Evolutionary conservation across 495 filamentous ascomycete genomes (phyloP), one percentile per base, ranked within the genome.

Genomic region (Aspergillus affinis): DNA sequence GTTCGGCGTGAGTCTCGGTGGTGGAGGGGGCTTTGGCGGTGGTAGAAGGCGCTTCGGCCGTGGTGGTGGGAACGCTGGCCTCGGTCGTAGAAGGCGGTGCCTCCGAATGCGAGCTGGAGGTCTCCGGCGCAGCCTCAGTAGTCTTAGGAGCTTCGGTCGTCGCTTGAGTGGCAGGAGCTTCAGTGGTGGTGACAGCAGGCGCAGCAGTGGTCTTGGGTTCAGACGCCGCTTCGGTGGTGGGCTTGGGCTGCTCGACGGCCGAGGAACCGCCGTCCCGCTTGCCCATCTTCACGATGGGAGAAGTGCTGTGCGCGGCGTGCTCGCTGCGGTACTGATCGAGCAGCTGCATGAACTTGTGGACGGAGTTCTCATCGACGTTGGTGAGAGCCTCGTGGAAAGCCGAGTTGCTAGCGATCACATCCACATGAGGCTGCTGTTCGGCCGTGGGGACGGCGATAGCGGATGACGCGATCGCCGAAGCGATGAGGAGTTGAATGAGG

Each of bases 271-370:
- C 71, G 60, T 82, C 80, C 27, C 67, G 67, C 66, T 80, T 69
- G 54, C 83, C 69, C 51, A 76, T 78, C 68, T 82, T 73, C 30
- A 78, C 71, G 52, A 79, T 80, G 26, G 65, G 68, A 46, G 71
- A 70, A 65, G 82, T 78, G 68, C 74, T 75, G 19, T 61, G 68
- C 61, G 77, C 83, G 65, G 82, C 74, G 62, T 49, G 47, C 47
- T 81, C 82, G 66, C 84, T 71, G 57, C 78, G 72, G 66, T 80
- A 84, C 64, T 77, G 80, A 46, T 69, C 69, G 57, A 78, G 75
- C 52, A 79, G 69, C 54, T 84, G 81, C 51, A 84, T 71, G 49
- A 75, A 78, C 55, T 75, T 73, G 67, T 84, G 82, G 32, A 83
- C 64, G 48, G 73, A 68, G 49, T 69, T 64, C 44, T 72, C 73